Evolutionary conservation across 192 early-diverging fungal genomes (phyloP).

Genomic region (Backusella morwellensis): DNA sequence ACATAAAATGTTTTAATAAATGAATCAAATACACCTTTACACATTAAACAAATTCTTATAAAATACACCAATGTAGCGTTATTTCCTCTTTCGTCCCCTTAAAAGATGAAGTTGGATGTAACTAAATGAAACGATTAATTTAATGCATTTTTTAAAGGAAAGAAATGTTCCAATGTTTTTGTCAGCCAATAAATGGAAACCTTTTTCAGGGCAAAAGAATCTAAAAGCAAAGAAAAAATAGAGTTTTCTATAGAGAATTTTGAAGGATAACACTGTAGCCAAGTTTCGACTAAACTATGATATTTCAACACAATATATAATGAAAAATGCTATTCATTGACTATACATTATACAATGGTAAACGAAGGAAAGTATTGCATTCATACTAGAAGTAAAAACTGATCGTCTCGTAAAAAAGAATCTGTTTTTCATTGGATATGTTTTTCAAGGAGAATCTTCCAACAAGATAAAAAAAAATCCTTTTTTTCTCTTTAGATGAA

Average conservation of each 20-base stretch:
- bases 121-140: neutral
- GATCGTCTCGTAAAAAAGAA: too few relatives aligned
- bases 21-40: neutral
- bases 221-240: neutral
- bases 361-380: too few relatives aligned
- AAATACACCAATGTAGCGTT: neutral
- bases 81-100: neutral
- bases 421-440: too few relatives aligned
- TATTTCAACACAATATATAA: neutral
- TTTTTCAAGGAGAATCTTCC: too few relatives aligned
- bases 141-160: neutral
- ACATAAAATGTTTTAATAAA: neutral
- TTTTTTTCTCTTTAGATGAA: neutral
- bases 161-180: neutral
- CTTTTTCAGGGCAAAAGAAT: too few relatives aligned
- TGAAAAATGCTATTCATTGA: too few relatives aligned
- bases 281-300: neutral
- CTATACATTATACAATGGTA: too few relatives aligned
- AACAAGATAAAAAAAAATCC: too few relatives aligned
- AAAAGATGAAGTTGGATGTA: neutral
- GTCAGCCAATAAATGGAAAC: too few relatives aligned
- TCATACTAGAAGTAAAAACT: too few relatives aligned
- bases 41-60: neutral
- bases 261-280: neutral
- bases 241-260: neutral